Evolutionary conservation across 1,139 yeast species (phyloP).

Genomic region (Wickerhamiella infanticola): DNA sequence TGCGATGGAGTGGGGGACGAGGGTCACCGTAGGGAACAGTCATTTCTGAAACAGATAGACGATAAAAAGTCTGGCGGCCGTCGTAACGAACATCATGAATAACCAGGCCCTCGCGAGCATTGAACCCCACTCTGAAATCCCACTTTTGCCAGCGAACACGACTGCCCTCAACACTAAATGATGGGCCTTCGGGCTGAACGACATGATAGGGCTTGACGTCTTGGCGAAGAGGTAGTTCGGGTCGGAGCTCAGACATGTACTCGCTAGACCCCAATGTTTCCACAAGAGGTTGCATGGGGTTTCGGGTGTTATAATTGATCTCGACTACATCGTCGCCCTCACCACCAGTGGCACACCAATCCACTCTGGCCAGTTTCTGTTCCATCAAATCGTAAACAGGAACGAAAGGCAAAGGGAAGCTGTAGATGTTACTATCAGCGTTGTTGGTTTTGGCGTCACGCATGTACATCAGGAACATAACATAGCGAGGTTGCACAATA

Average conservation of each 20-base stretch:
- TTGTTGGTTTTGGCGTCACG: slow-evolving; percentile 46
- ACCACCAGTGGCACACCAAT: slow-evolving; percentile 47
- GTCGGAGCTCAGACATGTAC: slow-evolving; percentile 34
- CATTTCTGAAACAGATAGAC: slow-evolving; percentile 74
- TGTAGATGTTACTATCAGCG: slow-evolving; percentile 69
- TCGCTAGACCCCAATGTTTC: slow-evolving; percentile 53
- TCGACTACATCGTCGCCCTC: slow-evolving; percentile 37
- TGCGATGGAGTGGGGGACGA: slow-evolving; percentile 78
- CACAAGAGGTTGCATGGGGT: slow-evolving; percentile 45
- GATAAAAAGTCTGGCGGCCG: slow-evolving; percentile 68
- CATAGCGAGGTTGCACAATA: slow-evolving; percentile 55
- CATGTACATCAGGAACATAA: slow-evolving; percentile 61
- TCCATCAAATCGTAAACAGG: slow-evolving; percentile 65
- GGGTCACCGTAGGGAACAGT: slow-evolving; percentile 90
- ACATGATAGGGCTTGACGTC: slow-evolving; percentile 65
- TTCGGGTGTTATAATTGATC: slow-evolving; percentile 28
- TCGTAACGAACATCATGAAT: slow-evolving; percentile 63
- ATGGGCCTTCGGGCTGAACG: slow-evolving; percentile 76
- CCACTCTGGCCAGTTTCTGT: slow-evolving; percentile 55
- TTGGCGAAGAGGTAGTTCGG: slow-evolving; percentile 18
- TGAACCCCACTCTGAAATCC: slow-evolving; percentile 65
- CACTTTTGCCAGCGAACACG: slow-evolving; percentile 72
- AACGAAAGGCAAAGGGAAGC: slow-evolving; percentile 67
- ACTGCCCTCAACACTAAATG: slow-evolving; percentile 51
- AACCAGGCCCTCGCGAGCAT: slow-evolving; percentile 74